These are phyloP conservation scores for Agrocybe praecox DNA, from an alignment of 768 basidiomycete genomes.

Conservation along the genomic window DNA sequence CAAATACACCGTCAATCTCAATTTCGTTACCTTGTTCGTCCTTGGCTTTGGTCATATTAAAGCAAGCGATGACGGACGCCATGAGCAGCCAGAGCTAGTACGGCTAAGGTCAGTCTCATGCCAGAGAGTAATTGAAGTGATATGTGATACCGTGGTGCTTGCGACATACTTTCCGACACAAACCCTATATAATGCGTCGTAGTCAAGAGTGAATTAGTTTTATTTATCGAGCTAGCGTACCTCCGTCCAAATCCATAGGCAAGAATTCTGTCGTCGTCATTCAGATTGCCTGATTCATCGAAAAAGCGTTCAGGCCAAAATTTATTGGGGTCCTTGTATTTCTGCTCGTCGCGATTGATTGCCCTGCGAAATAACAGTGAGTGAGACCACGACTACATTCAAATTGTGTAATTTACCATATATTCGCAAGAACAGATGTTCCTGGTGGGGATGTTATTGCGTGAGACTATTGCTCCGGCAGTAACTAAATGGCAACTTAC, in stretches of 20 bases:
- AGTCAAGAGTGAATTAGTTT: background rate
- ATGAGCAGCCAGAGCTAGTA: slow-evolving; percentile 20
- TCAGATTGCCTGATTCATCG: slow-evolving; percentile 5
- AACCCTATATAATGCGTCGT: background rate
- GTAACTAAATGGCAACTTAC: background rate
- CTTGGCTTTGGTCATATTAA: slow-evolving; percentile 33
- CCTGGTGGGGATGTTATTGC: slow-evolving; percentile 2
- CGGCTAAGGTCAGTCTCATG: background rate
- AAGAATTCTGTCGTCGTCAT: slow-evolving; percentile 8
- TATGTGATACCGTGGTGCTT: slow-evolving; percentile 10
- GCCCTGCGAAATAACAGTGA: slow-evolving; percentile 13
- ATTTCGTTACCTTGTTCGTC: slow-evolving; percentile 35
- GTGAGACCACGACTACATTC: background rate
- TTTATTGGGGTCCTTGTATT: slow-evolving; percentile 21
- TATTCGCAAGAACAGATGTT: slow-evolving; percentile 15
- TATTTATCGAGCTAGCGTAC: slow-evolving; percentile 8
- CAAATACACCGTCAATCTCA: slow-evolving; percentile 18
- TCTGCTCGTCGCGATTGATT: slow-evolving; percentile 24
- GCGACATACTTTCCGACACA: slow-evolving; percentile 16
- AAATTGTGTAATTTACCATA: slow-evolving; percentile 15
- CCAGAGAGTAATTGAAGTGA: background rate
- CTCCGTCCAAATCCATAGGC: slow-evolving; percentile 23
- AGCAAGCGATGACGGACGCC: slow-evolving; percentile 25
- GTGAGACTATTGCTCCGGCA: background rate
- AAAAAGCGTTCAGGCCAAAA: slow-evolving; percentile 35